Evolutionary conservation across 257 asterid species (phyloP), one percentile per base, ranked within the genome.

Genomic region (Solanum habrochaites): DNA sequence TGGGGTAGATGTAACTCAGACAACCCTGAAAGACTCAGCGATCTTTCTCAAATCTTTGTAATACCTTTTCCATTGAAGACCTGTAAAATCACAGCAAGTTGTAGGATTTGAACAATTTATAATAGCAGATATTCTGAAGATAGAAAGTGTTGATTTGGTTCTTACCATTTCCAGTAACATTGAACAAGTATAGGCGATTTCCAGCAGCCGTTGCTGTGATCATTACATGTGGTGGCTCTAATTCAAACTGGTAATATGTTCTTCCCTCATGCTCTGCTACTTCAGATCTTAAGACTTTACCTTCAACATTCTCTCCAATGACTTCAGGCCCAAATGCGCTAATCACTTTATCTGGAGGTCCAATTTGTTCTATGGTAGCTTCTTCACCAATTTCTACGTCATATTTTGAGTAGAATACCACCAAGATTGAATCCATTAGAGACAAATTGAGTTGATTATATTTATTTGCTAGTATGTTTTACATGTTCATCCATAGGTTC

Each of bases 141-240:
- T 37, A 80, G 83, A 60, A 81, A 45, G 56, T 83, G 40, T 23
- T 64, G 71, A 49, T 16, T 12, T 29, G 52, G 45, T 85, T 84
- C 70, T 85, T 89, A 97, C 98, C 99, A 60, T 89, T 97, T 93
- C 96, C 98, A 25, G 94, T 92, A 39, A 97, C 94, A 49, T 60
- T 92, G 93, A 97, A 95, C 91, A 95, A 87, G 94, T 97, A 97
- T 72, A 95, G 97, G 62, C 98, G 97, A 90, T 97, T 97, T 73
- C 99, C 98, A 7, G 98, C 98, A 18, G 99, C 99, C 56, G 99
- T 97, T 62, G 98, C 98, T 78, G 96, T 95, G 87, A 97, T 97
- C 49, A 97, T 85, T 70, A 91, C 93, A 86, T 97, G 99, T 11
- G 99, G 98, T 10, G 99, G 96, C 92, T 97, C 98, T 56, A 97